Percentiles rank a stretch among this genome's conserved stretches.
These are phyloP conservation scores for Claviceps paspali DNA, from an alignment of 2,329 filamentous ascomycete species.

Conservation along the genomic window DNA sequence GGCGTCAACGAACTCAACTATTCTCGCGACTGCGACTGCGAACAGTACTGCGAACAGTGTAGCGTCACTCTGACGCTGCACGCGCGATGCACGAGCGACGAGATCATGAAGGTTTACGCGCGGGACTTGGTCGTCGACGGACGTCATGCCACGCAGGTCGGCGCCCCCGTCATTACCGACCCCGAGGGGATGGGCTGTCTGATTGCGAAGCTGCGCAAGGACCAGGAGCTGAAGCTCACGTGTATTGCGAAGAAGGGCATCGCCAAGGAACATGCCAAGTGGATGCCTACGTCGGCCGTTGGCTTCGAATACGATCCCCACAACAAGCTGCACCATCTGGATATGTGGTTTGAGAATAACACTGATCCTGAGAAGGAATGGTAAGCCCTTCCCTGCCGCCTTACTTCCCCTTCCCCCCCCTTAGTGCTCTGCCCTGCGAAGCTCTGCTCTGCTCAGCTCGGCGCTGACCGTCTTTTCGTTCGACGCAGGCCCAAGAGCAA, in stretches of 20 bases:
- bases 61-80: conserved; percentile 73
- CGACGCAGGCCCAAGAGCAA: conserved; percentile 57
- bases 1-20: conserved; percentile 73
- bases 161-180: conserved; percentile 71
- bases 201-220: conserved; percentile 79
- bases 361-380: conserved; percentile 69
- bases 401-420: no score
- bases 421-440: no score
- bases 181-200: conserved; percentile 66
- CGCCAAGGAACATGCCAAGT: conserved; percentile 97
- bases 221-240: conserved; percentile 77
- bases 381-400: conserved; percentile 31
- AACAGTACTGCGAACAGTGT: conserved; percentile 86
- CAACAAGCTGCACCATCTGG: conserved; percentile 84
- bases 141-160: conserved; percentile 59
- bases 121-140: conserved; percentile 66
- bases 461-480: not conserved
- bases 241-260: conserved; percentile 98
- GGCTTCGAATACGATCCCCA: conserved; percentile 97
- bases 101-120: conserved; percentile 88
- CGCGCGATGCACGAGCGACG: conserved; percentile 70
- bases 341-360: conserved; percentile 77
- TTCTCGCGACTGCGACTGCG: conserved; percentile 90
- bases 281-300: conserved; percentile 82
- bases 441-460: no score